phyloP scores from a whole-genome alignment of 345 rosid species.

The Salix purpurea region DNA sequence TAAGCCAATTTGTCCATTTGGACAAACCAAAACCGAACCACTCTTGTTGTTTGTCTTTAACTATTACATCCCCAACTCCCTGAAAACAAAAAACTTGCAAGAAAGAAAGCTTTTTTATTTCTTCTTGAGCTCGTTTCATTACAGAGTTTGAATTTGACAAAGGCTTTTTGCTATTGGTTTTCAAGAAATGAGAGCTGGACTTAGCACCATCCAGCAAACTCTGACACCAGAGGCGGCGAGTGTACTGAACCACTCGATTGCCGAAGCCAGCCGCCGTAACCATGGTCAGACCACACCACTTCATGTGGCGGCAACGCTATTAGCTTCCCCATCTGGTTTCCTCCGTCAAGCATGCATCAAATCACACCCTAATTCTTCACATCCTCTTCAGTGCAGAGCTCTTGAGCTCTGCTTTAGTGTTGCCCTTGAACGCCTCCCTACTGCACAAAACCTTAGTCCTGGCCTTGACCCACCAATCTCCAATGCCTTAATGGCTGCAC shows the following conservation, averaged over 20 bases:
- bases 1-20: not conserved
- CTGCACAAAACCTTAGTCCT: constrained; percentile 41
- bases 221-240: constrained; percentile 93
- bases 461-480: constrained; percentile 82
- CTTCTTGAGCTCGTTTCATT: not conserved
- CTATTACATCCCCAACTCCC: not conserved
- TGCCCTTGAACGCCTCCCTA: constrained; percentile 90
- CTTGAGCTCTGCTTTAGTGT: constrained; percentile 98
- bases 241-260: constrained; percentile 78
- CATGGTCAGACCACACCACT: constrained; percentile 96
- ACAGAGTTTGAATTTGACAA: not conserved
- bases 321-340: constrained; percentile 74
- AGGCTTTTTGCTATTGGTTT: not conserved
- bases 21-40: not conserved
- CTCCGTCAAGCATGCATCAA: constrained; percentile 97
- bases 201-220: constrained; percentile 94
- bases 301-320: constrained; percentile 90
- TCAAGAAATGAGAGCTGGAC: constrained; percentile 83
- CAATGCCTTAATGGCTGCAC: constrained; percentile 95
- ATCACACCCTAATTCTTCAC: constrained; percentile 95
- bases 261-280: constrained; percentile 85
- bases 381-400: constrained; percentile 98
- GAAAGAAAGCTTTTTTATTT: not conserved
- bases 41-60: not conserved
- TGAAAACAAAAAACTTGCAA: not conserved